Evolutionary conservation across 768 basidiomycete genomes (phyloP), one percentile per base, ranked within the genome.

Genomic region (Serpula lacrymans): DNA sequence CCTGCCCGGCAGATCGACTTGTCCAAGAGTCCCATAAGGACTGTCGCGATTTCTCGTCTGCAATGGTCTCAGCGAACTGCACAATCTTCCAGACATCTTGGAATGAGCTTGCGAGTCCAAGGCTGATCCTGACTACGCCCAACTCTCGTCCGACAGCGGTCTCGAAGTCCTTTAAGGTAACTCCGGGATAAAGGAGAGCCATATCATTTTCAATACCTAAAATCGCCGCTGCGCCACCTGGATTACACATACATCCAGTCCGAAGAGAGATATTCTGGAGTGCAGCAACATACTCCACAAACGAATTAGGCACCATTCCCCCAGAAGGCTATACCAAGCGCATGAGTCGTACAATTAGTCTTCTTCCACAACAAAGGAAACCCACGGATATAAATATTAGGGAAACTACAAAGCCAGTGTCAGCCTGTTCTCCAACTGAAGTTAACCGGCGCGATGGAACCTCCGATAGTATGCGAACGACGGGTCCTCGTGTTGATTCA

Each of bases 201-300:
- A 88, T 89, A 42, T 80, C 71, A 14, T 73, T 68, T 43, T 79
- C 64, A 22, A 88, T 73, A 0, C 80, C 81, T 4, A 89, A 70
- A 12, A 91, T 63, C 4, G 83, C 75, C 1, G 85, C 79, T 0
- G 87, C 84, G 13, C 80, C 88, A 8, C 89, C 89, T 12, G 88
- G 86, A 48, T 91, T 92, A 55, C 89, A 92, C 78, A 90, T 82
- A 58, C 88, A 92, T 0, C 88, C 88, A 3, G 88, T 87, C 30
- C 88, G 80, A 23, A 91, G 62, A 13, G 87, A 88, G 42, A 91
- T 81, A 37, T 71, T 75, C 47, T 75, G 70, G 38, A 61, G 67
- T 13, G 80, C 71, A 11, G 87, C 85, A 1, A 81, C 71, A 49
- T 82, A 69, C 53, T 86, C 85, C 51, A 89, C 71, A 60, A 88